These are phyloP conservation scores for Linnemannia zychae DNA, from an alignment of 192 early-diverging fungal genomes.

Conservation along the genomic window DNA sequence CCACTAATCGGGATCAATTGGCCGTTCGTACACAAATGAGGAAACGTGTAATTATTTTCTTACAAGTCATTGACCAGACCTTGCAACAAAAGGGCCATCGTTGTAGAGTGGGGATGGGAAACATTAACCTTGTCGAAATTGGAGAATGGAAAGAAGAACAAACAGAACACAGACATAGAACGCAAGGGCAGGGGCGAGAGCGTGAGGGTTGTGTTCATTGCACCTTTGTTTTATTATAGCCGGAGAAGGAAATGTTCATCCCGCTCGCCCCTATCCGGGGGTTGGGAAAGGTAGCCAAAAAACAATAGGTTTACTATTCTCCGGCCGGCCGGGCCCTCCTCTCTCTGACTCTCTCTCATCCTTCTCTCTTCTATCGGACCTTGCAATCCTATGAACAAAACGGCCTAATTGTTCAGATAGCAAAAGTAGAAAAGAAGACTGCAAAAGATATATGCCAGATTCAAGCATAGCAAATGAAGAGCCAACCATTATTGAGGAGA, in stretches of 20 bases:
- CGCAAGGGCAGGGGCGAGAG: neutral
- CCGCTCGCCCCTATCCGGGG: neutral
- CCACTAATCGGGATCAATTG: neutral
- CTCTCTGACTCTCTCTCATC: no score
- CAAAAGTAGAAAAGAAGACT: neutral
- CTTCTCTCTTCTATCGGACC: constrained; percentile 3
- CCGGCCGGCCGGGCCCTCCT: neutral
- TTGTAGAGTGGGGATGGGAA: neutral
- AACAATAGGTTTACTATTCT: neutral
- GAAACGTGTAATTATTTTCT: neutral
- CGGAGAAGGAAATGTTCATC: neutral
- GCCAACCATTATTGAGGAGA: neutral
- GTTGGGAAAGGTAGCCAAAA: neutral
- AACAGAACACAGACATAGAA: neutral
- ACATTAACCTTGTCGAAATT: neutral
- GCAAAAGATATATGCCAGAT: neutral
- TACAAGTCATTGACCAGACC: neutral
- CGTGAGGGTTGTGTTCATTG: neutral
- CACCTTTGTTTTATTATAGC: neutral
- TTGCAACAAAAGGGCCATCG: neutral
- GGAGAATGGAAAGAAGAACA: neutral
- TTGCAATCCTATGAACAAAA: neutral
- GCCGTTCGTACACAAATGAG: neutral
- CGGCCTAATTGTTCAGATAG: neutral
- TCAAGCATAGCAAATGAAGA: neutral